Evolutionary conservation across 495 filamentous ascomycete species (phyloP), one percentile per base, ranked within the genome.

Genomic region (Penicilliopsis zonata): DNA sequence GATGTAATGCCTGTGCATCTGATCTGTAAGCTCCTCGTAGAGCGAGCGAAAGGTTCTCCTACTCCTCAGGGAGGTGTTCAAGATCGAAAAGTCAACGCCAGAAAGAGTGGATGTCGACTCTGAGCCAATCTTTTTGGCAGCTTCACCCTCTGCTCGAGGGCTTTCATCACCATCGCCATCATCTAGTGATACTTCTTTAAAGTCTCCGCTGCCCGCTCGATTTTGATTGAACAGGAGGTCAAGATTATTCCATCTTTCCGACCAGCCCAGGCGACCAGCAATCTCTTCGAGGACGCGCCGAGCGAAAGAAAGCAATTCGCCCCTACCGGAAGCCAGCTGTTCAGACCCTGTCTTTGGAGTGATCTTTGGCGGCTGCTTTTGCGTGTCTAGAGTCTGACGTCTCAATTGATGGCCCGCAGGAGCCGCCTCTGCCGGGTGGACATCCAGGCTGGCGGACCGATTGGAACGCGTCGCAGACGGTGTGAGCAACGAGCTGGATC

Each of bases 291-390:
- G 64, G 9, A 83, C 69, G 28, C 79, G 82, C 40, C 88, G 67
- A 10, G 80, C 83, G 18, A 96, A 53, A n/a, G 82, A 53, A 36
- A 80, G 72, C 4, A 98, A 61, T 42, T 93, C 82, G 14, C 80
- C 88, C 51, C 88, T 67, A 31, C 67, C 72, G 17, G 78, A 80
- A 24, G 86, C 82, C n/a, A 96, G 62, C 25, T 93, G 80, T 49
- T 90, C 79, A 7, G 83, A 60, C 0, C 86, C 86, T 6, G 72
- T 63, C 44, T 76, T 84, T 5, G 46, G 49, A 7, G 49, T 37
- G 3, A 37, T 22, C 29, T 27, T 17, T 5, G 50, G 33, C 4
- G 40, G 35, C 7, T 49, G 40, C 33, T 59, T 56, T 3, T 46
- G 38, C 5, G 10, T 6, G 21, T 23, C 21, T 6, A 23, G 21